Percentiles rank a stretch among this genome's conserved stretches.
Conservation (phyloP, 2,329 filamentous ascomycete species). For the Nannizziopsis barbatae region DNA sequence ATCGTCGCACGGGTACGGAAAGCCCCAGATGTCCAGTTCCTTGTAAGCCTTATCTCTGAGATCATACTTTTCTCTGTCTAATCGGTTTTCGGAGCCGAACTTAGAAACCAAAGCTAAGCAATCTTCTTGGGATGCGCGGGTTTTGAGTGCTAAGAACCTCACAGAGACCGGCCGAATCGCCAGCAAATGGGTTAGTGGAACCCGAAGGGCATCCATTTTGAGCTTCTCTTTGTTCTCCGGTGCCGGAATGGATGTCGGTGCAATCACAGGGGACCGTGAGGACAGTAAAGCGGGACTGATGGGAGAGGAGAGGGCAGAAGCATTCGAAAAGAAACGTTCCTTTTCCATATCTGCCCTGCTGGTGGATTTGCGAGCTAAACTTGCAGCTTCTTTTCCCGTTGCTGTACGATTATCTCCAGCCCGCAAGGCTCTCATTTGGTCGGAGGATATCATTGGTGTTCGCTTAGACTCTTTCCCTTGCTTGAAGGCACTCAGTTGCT, state of each 20-base stretch:
- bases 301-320: constrained; percentile 31
- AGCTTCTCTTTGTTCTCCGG: constrained; percentile 28
- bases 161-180: constrained; percentile 41
- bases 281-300: constrained; percentile 33
- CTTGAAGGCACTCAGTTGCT: constrained; percentile 48
- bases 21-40: constrained; percentile 52
- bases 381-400: constrained; percentile 23
- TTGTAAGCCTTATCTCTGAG: constrained; percentile 49
- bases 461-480: constrained; percentile 52
- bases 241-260: constrained; percentile 35
- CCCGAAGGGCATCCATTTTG: constrained; percentile 36
- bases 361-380: constrained; percentile 24
- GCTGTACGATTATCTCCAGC: constrained; percentile 26
- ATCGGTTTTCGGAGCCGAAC: constrained; percentile 41
- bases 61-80: constrained; percentile 41
- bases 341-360: constrained; percentile 34
- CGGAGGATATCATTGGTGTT: constrained; percentile 31
- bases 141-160: constrained; percentile 38
- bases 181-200: constrained; percentile 42
- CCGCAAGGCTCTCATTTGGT: constrained; percentile 29
- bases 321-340: constrained; percentile 31
- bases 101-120: constrained; percentile 40
- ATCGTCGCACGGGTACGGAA: constrained; percentile 45
- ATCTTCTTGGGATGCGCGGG: constrained; percentile 40
- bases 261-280: constrained; percentile 27